Percentiles rank a stretch among this genome's conserved stretches.
Conservation (phyloP, 352 stramenopile genomes). For the Phytopythium montanum region DNA sequence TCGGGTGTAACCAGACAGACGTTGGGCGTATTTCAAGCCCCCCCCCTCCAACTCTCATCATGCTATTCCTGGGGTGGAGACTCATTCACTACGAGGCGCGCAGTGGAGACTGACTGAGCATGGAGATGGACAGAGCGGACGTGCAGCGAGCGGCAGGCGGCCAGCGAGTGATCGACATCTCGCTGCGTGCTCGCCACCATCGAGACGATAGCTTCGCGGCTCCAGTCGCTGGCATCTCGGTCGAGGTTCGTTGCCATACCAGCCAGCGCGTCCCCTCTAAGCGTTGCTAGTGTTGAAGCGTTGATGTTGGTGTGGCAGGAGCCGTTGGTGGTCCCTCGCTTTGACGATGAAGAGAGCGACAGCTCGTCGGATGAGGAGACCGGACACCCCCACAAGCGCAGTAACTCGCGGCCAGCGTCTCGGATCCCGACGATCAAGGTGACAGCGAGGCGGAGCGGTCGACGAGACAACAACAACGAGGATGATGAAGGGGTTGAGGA, state of each 20-base stretch:
- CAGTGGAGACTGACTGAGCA: slow-evolving; percentile 13
- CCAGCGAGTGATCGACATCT: slow-evolving; percentile 57
- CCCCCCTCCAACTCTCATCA: neutral
- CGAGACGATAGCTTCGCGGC: slow-evolving; percentile 13
- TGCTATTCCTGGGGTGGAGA: neutral
- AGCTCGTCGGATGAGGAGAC: slow-evolving; percentile 23
- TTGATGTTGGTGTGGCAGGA: slow-evolving; percentile 9
- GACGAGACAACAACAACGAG: slow-evolving; percentile 17
- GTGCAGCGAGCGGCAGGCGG: slow-evolving; percentile 34
- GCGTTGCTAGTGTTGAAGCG: neutral
- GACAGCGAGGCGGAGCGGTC: neutral
- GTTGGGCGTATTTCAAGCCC: neutral
- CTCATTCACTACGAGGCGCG: neutral
- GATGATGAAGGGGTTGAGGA: slow-evolving; percentile 22
- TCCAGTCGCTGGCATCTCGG: neutral
- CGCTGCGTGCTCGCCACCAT: slow-evolving; percentile 23
- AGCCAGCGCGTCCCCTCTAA: neutral
- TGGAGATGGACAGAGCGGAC: slow-evolving; percentile 51
- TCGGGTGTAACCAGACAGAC: neutral
- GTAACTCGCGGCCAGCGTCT: neutral
- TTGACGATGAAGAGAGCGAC: slow-evolving; percentile 65
- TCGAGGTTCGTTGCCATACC: neutral
- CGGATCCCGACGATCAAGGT: neutral
- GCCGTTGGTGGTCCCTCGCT: slow-evolving; percentile 54
- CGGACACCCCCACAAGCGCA: neutral